phyloP scores from a whole-genome alignment of 176 grass and related monocot species.

The Musa troglodytarum region DNA sequence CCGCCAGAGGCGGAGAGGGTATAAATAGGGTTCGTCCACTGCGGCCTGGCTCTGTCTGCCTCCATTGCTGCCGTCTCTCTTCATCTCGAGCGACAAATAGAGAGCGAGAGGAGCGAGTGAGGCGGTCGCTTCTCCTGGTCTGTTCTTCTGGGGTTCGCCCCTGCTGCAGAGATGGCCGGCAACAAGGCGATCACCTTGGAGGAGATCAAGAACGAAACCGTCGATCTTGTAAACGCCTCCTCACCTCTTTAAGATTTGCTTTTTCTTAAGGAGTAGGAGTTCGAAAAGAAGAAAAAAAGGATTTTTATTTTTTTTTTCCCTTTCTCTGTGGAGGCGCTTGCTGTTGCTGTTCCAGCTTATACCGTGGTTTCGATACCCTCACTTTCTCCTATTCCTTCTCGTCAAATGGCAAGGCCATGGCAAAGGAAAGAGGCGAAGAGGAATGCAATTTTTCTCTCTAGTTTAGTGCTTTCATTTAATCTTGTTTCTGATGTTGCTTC shows the following conservation, averaged over 20 bases:
- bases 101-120: background rate
- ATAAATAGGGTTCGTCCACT: too few species aligned
- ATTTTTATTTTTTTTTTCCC: too few species aligned
- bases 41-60: background rate
- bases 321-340: too few species aligned
- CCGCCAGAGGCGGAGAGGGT: too few species aligned
- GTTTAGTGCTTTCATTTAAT: background rate
- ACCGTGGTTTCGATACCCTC: background rate
- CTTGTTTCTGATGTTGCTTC: background rate
- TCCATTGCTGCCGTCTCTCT: background rate
- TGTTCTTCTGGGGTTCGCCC: background rate
- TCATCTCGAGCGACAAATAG: too few species aligned
- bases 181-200: conserved; percentile 33
- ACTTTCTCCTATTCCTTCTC: background rate
- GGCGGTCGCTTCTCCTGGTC: background rate
- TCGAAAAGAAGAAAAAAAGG: too few species aligned
- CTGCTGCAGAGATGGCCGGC: background rate
- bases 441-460: background rate
- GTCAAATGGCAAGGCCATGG: too few species aligned
- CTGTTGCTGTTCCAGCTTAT: background rate
- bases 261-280: background rate
- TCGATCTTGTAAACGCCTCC: conserved; percentile 51
- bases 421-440: background rate
- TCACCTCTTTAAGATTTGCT: background rate
- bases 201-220: conserved; percentile 60